A percentile compares a stretch with the other conserved stretches of the same genome.
phyloP scores from a whole-genome alignment of 192 early-diverging fungal genomes.

The Backusella liffmaniae region DNA sequence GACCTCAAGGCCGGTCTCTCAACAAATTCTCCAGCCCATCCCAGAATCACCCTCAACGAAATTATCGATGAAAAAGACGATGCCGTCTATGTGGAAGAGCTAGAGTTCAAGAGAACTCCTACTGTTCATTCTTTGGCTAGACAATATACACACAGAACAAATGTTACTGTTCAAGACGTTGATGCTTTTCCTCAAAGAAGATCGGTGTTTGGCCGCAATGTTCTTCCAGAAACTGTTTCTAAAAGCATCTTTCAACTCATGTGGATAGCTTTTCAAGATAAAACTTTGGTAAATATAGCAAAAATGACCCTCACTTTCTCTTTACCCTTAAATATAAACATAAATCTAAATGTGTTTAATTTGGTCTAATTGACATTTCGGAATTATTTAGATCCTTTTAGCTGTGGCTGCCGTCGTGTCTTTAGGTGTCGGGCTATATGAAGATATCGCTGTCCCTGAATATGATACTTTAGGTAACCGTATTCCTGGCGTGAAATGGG shows the following conservation, averaged over 20 bases:
- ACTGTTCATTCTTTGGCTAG: constrained; percentile 15
- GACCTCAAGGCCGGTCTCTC: constrained; percentile 45
- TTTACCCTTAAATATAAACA: neutral
- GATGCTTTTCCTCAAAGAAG: constrained; percentile 55
- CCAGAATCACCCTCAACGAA: neutral
- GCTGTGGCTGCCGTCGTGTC: constrained; percentile 77
- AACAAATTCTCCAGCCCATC: neutral
- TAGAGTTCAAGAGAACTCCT: constrained; percentile 12
- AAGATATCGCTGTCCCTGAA: constrained; percentile 63
- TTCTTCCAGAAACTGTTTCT: constrained; percentile 63
- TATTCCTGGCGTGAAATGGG: constrained; percentile 70
- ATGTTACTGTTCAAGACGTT: neutral
- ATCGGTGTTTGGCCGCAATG: constrained; percentile 63
- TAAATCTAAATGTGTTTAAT: neutral
- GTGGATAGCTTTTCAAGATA: constrained; percentile 81
- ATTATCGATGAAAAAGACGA: constrained; percentile 11
- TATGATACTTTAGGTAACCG: constrained; percentile 31
- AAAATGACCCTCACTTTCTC: neutral
- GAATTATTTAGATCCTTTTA: constrained; percentile 49
- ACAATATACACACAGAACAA: constrained; percentile 10
- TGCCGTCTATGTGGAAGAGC: constrained; percentile 11
- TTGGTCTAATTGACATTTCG: constrained; percentile 3
- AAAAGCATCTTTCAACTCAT: constrained; percentile 71
- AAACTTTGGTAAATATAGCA: constrained; percentile 56
- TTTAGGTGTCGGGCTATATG: constrained; percentile 79